phyloP scores from a whole-genome alignment of 176 grass and related monocot species.

The Triticum timopheevii region DNA sequence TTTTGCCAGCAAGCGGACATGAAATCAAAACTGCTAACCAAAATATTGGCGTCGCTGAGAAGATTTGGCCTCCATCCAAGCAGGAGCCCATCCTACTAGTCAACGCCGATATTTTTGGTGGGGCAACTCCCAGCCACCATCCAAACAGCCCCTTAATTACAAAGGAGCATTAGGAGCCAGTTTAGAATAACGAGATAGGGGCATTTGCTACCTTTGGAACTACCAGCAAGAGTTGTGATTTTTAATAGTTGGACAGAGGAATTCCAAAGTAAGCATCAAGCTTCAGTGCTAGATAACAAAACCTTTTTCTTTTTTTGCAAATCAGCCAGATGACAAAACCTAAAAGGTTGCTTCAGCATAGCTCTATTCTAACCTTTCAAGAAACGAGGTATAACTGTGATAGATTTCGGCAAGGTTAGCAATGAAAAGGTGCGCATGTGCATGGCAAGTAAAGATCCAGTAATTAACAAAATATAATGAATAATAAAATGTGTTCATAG shows the following conservation, averaged over 20 bases:
- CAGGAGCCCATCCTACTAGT: neutral
- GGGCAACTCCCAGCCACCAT: neutral
- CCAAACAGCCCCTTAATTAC: neutral
- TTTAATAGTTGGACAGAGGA: neutral
- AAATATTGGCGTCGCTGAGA: neutral
- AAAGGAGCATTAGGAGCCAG: neutral
- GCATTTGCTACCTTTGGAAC: neutral
- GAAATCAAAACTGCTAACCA: neutral
- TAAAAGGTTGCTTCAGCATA: neutral
- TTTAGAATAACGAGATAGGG: neutral
- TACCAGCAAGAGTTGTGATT: neutral
- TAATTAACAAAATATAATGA: neutral
- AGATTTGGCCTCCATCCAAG: neutral
- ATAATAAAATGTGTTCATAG: neutral
- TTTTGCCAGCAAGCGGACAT: neutral
- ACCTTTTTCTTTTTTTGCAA: neutral
- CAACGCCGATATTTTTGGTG: neutral
- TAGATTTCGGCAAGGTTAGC: neutral
- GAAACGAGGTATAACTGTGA: neutral
- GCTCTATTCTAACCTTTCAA: neutral
- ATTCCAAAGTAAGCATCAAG: slow-evolving; percentile 8
- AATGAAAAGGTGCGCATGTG: neutral
- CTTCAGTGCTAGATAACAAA: neutral
- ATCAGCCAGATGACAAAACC: neutral
- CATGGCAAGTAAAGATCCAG: neutral